Base-by-base conservation (phyloP, 352 stramenopile genomes). In the Globisporangium paroecandrum region DNA sequence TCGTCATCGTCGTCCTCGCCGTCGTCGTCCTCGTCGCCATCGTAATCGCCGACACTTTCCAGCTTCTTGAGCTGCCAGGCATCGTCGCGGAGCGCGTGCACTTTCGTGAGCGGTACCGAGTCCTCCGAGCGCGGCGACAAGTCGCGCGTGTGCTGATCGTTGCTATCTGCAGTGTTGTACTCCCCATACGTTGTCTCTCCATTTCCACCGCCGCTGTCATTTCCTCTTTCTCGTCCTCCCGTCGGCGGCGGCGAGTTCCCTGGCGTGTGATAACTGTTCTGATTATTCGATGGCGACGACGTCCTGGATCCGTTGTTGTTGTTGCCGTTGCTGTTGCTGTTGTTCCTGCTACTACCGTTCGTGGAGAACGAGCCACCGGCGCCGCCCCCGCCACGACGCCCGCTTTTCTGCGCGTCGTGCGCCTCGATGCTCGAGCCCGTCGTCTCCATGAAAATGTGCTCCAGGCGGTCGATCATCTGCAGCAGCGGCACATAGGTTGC, bases 401-500 rank as follows among this genome's bases (percentile, higher is more conserved):
- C 72, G 57, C 74, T 81, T 24, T 86, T 86, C 36, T 89, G 75
- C 22, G 78, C 81, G 60, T 96, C 86, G 66, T 96, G 88, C 65
- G 93, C 81, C 54, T 93, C 86, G 34, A 96, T 96, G 58, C 82
- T 94, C 24, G 75, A 92, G 38, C 88, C 88, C n/a, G 88, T 96
- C 18, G 85, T 80, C 27, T 90, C 81, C 83, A 96, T 93, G 73
- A 94, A 96, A 61, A 96, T 93, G 36, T 92, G 86, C 71, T 96
- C 88, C 25, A 96, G 68, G 20, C 86, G 83, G 56, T 95, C 81
- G 58, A 96, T 96, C 89, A 96, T 94, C 47, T 90, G 81, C 62
- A 94, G 69, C 57, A 96, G 71, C 66, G 83, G 85, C 68, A 89
- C 77, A 70, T 95, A 96, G 53, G 87, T 94, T 4, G 89, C 85